Evolutionary conservation across 1,284 basidiomycete species (phyloP), one percentile per base, ranked within the genome.

Genomic region (Papiliotrema laurentii): DNA sequence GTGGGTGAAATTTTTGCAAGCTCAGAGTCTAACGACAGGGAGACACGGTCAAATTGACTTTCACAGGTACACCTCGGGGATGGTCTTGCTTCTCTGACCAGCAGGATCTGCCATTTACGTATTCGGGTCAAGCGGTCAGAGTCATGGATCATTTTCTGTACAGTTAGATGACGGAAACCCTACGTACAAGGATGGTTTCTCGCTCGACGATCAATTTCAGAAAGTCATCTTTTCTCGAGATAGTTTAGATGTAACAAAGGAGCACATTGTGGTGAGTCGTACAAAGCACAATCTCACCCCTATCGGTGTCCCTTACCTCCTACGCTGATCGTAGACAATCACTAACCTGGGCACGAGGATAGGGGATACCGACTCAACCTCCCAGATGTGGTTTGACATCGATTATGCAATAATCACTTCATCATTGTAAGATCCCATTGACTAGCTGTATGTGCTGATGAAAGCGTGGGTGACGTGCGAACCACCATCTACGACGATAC

Each of bases 31-130:
- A n/a, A n/a, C n/a, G n/a, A n/a, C 25, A 63, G 58, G 62, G 59
- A 30, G 60, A 64, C 44, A 46, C 41, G 13, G 49, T 60, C 38
- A 26, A 36, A 22, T 40, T 63, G 22, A 54, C 18, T 11, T 66
- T 64, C 55, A 14, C 14, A 18, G 34, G 34, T n/a, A n/a, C n/a
- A n/a, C n/a, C n/a, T n/a, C n/a, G n/a, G n/a, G n/a, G n/a, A n/a
- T n/a, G n/a, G n/a, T n/a, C n/a, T n/a, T n/a, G n/a, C n/a, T n/a
- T n/a, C n/a, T n/a, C n/a, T n/a, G n/a, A n/a, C n/a, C n/a, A n/a
- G n/a, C n/a, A n/a, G n/a, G n/a, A n/a, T 36, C 34, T 7, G 34
- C 34, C 7, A 18, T 36, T 11, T 36, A 43, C 39, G 45, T 52
- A 22, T 44, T 21, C 31, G 43, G 43, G 6, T 28, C 43, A 19